Evolutionary conservation across 1,284 basidiomycete species (phyloP).

Genomic region (Schizopora paradoxa): DNA sequence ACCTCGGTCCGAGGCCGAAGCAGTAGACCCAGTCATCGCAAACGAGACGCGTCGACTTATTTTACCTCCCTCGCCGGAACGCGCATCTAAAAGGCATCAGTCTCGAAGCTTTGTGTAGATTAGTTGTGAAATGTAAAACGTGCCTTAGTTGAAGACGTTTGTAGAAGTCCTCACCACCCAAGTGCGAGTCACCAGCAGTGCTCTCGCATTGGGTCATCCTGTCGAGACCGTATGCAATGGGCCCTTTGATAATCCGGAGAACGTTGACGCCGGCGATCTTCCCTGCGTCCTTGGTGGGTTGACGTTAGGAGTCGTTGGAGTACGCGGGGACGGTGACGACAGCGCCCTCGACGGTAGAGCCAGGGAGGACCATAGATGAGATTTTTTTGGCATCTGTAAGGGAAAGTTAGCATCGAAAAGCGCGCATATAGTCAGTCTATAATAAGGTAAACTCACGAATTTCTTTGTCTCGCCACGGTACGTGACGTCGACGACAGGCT

Average conservation of each 20-base stretch:
- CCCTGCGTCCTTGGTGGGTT: conserved; percentile 50
- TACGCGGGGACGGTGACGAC: conserved; percentile 52
- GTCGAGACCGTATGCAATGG: conserved; percentile 87
- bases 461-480: conserved; percentile 51
- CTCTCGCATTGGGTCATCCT: conserved; percentile 92
- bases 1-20: too few relatives aligned
- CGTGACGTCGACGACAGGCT: conserved; percentile 54
- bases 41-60: too few relatives aligned
- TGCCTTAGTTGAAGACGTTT: too few relatives aligned
- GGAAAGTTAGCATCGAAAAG: conserved; percentile 29
- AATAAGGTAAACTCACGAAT: conserved; percentile 28
- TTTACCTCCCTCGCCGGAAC: too few relatives aligned
- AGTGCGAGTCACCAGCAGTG: conserved; percentile 97
- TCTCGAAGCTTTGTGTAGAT: too few relatives aligned
- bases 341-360: conserved; percentile 48
- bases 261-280: conserved; percentile 46
- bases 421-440: background rate
- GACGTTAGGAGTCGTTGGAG: conserved; percentile 56
- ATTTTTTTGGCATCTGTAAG: conserved; percentile 46
- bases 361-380: conserved; percentile 60
- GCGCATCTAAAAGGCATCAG: too few relatives aligned
- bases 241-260: conserved; percentile 52
- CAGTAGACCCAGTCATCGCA: too few relatives aligned
- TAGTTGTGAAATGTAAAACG: too few relatives aligned
- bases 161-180: conserved; percentile 99